phyloP scores from a whole-genome alignment of 169 alveolate species.

The Pseudocohnilembus persalinus region DNA sequence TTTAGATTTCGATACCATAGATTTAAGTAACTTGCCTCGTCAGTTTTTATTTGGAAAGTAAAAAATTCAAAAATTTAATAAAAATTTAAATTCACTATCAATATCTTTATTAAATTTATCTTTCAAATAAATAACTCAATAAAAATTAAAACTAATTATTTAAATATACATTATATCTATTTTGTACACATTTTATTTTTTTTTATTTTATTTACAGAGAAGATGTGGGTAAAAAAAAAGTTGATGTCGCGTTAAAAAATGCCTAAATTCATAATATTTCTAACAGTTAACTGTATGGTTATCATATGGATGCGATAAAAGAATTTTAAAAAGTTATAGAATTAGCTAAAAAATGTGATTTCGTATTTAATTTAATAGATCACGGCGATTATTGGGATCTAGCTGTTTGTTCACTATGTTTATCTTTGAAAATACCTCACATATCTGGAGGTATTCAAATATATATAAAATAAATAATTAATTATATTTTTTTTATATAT shows the following conservation, averaged over 20 bases:
- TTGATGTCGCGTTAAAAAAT: slow-evolving; percentile 51
- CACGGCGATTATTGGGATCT: slow-evolving; percentile 78
- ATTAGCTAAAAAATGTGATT: slow-evolving; percentile 49
- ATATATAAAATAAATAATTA: too few species aligned
- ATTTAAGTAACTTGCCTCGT: slow-evolving; percentile 63
- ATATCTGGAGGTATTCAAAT: slow-evolving; percentile 61
- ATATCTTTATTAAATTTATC: neutral
- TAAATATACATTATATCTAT: too few species aligned
- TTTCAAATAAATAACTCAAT: too few species aligned
- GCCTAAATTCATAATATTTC: slow-evolving; percentile 46
- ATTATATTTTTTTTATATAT: too few species aligned
- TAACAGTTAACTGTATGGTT: slow-evolving; percentile 45
- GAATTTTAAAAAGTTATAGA: slow-evolving; percentile 60
- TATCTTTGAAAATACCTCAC: slow-evolving; percentile 48
- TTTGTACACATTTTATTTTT: neutral
- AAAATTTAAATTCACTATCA: too few species aligned
- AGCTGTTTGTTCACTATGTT: slow-evolving; percentile 58
- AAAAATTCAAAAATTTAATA: too few species aligned
- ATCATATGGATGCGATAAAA: slow-evolving; percentile 52
- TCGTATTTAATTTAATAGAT: slow-evolving; percentile 72
- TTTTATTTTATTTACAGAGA: neutral
- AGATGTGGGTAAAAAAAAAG: slow-evolving; percentile 64
- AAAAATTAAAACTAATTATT: too few species aligned
- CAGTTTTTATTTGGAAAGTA: slow-evolving; percentile 44
- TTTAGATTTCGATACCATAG: slow-evolving; percentile 67